phyloP scores from a whole-genome alignment of 2,329 filamentous ascomycete genomes.

The Penicillium frequentans region DNA sequence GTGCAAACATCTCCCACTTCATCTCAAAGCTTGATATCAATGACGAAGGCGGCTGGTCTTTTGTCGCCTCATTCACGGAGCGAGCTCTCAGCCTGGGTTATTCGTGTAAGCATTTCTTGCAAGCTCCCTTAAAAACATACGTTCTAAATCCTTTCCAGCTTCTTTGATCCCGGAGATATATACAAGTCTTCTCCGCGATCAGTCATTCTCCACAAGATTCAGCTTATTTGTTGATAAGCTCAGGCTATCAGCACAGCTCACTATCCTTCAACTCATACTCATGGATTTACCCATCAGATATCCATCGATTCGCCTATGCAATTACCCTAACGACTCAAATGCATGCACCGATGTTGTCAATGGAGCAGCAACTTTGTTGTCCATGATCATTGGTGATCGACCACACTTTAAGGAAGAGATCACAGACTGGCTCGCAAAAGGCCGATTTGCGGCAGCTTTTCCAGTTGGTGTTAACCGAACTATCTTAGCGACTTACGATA shows the following conservation, averaged over 20 bases:
- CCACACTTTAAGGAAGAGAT: constrained; percentile 55
- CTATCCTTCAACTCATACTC: constrained; percentile 46
- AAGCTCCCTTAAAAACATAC: neutral
- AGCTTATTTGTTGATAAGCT: constrained; percentile 43
- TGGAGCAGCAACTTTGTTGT: constrained; percentile 60
- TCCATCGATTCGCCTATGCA: constrained; percentile 4
- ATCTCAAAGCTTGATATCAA: constrained; percentile 42
- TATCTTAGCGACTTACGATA: constrained; percentile 58
- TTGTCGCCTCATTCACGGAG: constrained; percentile 48
- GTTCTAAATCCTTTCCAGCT: constrained; percentile 32
- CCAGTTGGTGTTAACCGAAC: constrained; percentile 67
- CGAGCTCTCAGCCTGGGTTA: constrained; percentile 72
- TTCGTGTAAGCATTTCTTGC: constrained; percentile 52
- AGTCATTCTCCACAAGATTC: constrained; percentile 31
- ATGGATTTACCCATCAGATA: constrained; percentile 44
- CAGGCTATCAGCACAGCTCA: constrained; percentile 51
- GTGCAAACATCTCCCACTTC: constrained; percentile 57
- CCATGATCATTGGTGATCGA: constrained; percentile 50
- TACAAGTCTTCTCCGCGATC: constrained; percentile 32
- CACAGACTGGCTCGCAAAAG: constrained; percentile 63
- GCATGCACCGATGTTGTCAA: constrained; percentile 45
- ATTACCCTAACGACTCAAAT: neutral
- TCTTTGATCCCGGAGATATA: constrained; percentile 43
- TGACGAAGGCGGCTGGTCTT: constrained; percentile 32
- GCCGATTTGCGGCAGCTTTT: constrained; percentile 66